A percentile compares a stretch with the other conserved stretches of the same genome.
phyloP scores from a whole-genome alignment of 495 filamentous ascomycete genomes.

The Daldinia grandis region DNA sequence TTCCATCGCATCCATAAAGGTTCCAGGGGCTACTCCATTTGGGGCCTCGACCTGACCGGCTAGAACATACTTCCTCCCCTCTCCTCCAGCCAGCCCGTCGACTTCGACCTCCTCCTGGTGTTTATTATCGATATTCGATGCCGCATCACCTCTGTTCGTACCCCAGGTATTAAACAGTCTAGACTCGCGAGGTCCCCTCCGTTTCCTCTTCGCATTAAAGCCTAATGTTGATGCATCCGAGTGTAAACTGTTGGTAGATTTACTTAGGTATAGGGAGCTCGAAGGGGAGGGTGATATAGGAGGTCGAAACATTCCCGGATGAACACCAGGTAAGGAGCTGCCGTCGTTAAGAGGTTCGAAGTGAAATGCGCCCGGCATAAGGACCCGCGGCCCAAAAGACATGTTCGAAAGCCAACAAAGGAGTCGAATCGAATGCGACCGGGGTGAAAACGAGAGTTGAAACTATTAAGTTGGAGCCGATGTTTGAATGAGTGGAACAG shows the following conservation, averaged over 20 bases:
- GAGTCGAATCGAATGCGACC: not conserved
- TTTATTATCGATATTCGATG: conserved; percentile 27
- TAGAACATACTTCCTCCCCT: conserved; percentile 55
- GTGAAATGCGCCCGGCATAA: conserved; percentile 61
- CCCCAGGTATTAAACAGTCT: conserved; percentile 38
- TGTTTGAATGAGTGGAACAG: not conserved
- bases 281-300: conserved; percentile 71
- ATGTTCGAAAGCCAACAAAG: conserved; percentile 34
- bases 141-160: conserved; percentile 43
- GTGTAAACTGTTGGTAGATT: conserved; percentile 63
- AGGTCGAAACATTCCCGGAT: conserved; percentile 73
- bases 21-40: conserved; percentile 56
- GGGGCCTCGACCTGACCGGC: conserved; percentile 72
- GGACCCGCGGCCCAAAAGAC: conserved; percentile 53
- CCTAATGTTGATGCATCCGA: conserved; percentile 47
- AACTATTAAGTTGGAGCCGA: not conserved
- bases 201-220: conserved; percentile 53
- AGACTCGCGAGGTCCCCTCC: conserved; percentile 44
- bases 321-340: conserved; percentile 57
- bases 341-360: conserved; percentile 51
- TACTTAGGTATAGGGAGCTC: conserved; percentile 63
- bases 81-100: conserved; percentile 27
- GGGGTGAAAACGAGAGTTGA: not conserved
- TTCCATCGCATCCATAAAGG: conserved; percentile 55
- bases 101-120: conserved; percentile 23